Evolutionary conservation across 768 basidiomycete genomes (phyloP).

Genomic region (Mycena crocata): DNA sequence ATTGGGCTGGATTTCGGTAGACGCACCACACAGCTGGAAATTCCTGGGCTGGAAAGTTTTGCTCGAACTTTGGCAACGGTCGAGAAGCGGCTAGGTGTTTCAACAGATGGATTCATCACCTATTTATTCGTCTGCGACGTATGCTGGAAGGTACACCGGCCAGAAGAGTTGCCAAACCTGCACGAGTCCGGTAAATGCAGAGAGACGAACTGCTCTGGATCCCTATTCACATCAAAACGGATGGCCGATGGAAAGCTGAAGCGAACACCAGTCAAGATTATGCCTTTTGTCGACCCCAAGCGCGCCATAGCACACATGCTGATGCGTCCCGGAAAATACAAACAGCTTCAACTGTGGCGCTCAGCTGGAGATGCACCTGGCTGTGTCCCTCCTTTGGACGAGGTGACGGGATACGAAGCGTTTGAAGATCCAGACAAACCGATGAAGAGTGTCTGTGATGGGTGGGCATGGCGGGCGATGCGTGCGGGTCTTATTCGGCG

Average conservation of each 20-base stretch:
- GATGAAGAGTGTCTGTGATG: too few relatives aligned
- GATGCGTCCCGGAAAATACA: neutral
- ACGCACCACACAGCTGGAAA: neutral
- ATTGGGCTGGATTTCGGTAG: neutral
- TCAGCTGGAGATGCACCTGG: neutral
- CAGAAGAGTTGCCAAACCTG: neutral
- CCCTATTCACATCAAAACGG: neutral
- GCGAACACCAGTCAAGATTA: neutral
- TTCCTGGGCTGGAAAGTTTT: neutral
- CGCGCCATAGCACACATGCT: constrained; percentile 1
- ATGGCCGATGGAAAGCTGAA: neutral
- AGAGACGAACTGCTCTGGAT: neutral
- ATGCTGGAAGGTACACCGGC: constrained; percentile 6
- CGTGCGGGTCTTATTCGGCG: too few relatives aligned
- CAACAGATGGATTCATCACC: neutral
- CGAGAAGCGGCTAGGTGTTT: neutral
- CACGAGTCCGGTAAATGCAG: neutral
- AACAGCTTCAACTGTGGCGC: neutral
- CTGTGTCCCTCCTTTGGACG: too few relatives aligned
- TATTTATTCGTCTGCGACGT: constrained; percentile 3
- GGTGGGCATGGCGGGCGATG: too few relatives aligned
- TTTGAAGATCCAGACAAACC: too few relatives aligned
- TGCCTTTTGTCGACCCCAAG: constrained; percentile 4
- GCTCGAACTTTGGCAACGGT: neutral
- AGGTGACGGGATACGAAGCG: too few relatives aligned